Base-by-base conservation (phyloP, 164 flowering plant genomes). In the Echeveria elegans region DNA sequence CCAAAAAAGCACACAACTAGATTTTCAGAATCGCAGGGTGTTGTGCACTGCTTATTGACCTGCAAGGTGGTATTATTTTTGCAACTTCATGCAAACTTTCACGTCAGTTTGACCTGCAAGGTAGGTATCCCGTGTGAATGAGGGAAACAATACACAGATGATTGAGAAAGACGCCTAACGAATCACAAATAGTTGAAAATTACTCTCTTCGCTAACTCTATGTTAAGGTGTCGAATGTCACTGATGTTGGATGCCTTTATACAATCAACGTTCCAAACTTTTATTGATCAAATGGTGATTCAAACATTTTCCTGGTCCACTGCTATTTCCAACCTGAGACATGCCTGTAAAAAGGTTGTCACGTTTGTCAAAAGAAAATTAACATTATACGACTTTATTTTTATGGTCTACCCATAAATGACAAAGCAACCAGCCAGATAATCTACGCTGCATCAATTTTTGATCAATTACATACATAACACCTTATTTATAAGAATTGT, bases 91-190 rank as follows among this genome's bases (percentile, higher is more conserved):
- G 50, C 85, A 95, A 48, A 92, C 88, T 78, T 95, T 90, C 2
- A 88, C 86, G 11, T 75, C 86, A 88, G 63, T 88, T 82, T 37
- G 98, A 95, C 97, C 99, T 88, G 85, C 68, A 58, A 66, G 40
- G 43, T 4, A 23, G 8, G 10, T 66, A 34, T 34, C 14, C 3
- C 16, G 59, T 18, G 47, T 59, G 12, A 45, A 23, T 14, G 12
- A 29, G 30, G 28, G 28, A 52, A 52, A 12, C 10, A 52, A 21
- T 8, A 23, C 21, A 9, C 8, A 1, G 11, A n/a, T 48, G 10
- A 48, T 48, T n/a, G 56, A 36, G 15, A 26, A 38, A 21, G 58
- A 5, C 16, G 68, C 16, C 24, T 21, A 7, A 60, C 48, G 72
- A 23, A 31, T 9, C 0, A 63, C 24, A 40, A n/a, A 11, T 6